Base-by-base conservation (phyloP, 2,329 filamentous ascomycete genomes). In the Lojkania enalia region DNA sequence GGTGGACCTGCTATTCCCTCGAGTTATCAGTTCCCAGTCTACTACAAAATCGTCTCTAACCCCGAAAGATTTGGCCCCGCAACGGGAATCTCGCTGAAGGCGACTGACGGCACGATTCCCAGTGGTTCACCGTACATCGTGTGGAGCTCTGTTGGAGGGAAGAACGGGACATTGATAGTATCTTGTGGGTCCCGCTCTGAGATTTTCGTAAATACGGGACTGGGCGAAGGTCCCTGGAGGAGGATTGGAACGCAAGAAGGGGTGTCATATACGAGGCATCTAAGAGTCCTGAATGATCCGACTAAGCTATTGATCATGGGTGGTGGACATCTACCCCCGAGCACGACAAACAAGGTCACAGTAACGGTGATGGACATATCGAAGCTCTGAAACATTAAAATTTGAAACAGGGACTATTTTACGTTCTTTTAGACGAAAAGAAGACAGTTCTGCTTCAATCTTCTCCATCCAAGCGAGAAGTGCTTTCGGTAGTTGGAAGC, bases 81-180 rank as follows among this genome's bases (percentile, higher is more conserved):
- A 3, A 60, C 66, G 1, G 73, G 70, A 12, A 57, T 67, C 12
- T 63, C 67, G n/a, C 66, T 81, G 9, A 62, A 71, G 16, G 69
- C 73, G 0, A 73, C 67, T 0, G 73, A 75, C 42, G 75, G 73
- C n/a, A 74, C 70, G 0, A 57, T 71, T 5, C 72, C 78, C 0
- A 70, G 57, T 1, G 71, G 73, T 4, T 75, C 72, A 1, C 79
- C 79, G 0, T 80, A 81, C 50, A 72, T 77, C 1, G 74, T 78
- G 2, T 81, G 77, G 77, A 77, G 70, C 4, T 64, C 74, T 0
- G 71, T 71, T 14, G 67, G 68, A 3, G 77, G 77, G 11, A 71
- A 71, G 15, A 67, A 74, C 41, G 78, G 78, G 1, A 80, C 76
- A 1, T 72, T 81, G 39, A 74, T 79, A 9, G 76, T 77, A 7